These are phyloP conservation scores for Colletotrichum paranaense DNA, from an alignment of 2,329 filamentous ascomycete genomes.

Conservation along the genomic window DNA sequence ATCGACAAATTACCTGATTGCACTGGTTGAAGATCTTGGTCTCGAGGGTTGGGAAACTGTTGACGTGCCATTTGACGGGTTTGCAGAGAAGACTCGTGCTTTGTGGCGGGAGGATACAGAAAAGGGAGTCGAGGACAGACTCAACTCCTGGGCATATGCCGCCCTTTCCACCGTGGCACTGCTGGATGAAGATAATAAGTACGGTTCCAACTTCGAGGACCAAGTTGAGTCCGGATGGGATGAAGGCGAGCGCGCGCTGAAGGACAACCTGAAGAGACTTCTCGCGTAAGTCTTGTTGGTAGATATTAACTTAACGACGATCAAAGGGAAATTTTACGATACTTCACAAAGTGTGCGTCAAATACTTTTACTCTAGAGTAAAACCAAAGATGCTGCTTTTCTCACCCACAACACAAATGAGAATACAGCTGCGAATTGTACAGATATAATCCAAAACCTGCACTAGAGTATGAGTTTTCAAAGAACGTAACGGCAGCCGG, in stretches of 20 bases:
- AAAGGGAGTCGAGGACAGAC: constrained; percentile 9
- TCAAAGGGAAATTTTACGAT: too few species aligned
- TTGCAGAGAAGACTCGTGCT: not conserved
- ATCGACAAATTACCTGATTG: constrained; percentile 27
- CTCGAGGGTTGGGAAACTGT: not conserved
- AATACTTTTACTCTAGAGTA: too few species aligned
- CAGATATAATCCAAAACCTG: too few species aligned
- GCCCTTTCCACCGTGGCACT: constrained; percentile 31
- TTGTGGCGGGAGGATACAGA: constrained; percentile 28
- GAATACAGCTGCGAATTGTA: too few species aligned
- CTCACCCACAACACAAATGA: too few species aligned
- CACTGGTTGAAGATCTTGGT: not conserved
- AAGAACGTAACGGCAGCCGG: too few species aligned
- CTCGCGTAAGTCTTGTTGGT: not conserved
- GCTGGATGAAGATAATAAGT: constrained; percentile 33
- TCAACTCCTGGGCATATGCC: constrained; percentile 27
- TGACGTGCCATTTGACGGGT: not conserved
- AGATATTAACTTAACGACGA: not conserved
- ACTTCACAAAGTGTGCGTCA: not conserved
- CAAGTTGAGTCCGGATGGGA: constrained; percentile 29
- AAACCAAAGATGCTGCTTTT: too few species aligned
- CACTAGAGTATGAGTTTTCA: too few species aligned
- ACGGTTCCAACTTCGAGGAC: constrained; percentile 27
- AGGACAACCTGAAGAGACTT: not conserved
- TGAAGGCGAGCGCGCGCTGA: not conserved